These are phyloP conservation scores for Hamigera avellanea DNA, from an alignment of 495 filamentous ascomycete genomes.

Conservation along the genomic window DNA sequence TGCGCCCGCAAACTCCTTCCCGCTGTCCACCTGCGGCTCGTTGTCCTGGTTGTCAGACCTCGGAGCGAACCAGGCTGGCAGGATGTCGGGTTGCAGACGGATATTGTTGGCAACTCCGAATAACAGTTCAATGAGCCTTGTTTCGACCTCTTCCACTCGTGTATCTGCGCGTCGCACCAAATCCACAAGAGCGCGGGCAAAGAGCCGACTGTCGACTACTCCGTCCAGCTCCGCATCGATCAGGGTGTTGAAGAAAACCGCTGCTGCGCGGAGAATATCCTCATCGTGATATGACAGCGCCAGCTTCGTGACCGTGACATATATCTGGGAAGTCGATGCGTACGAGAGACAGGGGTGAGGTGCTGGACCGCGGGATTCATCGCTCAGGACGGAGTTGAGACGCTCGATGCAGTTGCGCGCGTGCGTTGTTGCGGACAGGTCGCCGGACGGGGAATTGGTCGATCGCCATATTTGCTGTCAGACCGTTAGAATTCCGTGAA, in stretches of 20 bases:
- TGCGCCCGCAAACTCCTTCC: slow-evolving; percentile 59
- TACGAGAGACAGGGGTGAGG: slow-evolving; percentile 84
- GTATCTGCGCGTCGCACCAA: slow-evolving; percentile 49
- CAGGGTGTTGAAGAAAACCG: slow-evolving; percentile 73
- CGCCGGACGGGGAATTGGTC: slow-evolving; percentile 38
- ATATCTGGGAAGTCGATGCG: slow-evolving; percentile 73
- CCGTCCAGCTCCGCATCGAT: slow-evolving; percentile 94
- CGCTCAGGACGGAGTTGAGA: slow-evolving; percentile 68
- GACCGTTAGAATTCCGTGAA: not conserved
- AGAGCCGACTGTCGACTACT: slow-evolving; percentile 72
- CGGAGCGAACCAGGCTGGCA: slow-evolving; percentile 75
- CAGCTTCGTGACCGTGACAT: slow-evolving; percentile 75
- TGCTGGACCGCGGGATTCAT: slow-evolving; percentile 76
- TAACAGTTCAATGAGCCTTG: slow-evolving; percentile 74
- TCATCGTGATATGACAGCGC: slow-evolving; percentile 70
- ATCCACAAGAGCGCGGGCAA: slow-evolving; percentile 73
- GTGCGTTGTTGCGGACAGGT: slow-evolving; percentile 35
- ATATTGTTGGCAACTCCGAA: slow-evolving; percentile 96
- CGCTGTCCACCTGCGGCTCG: slow-evolving; percentile 11
- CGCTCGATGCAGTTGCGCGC: slow-evolving; percentile 47
- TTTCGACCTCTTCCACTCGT: slow-evolving; percentile 63
- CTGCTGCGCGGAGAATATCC: slow-evolving; percentile 66
- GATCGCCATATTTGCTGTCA: slow-evolving; percentile 72
- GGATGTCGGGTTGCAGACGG: slow-evolving; percentile 68
- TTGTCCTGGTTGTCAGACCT: slow-evolving; percentile 26